These are phyloP conservation scores for Exophiala xenobiotica DNA, from an alignment of 2,329 filamentous ascomycete species.

Conservation along the genomic window DNA sequence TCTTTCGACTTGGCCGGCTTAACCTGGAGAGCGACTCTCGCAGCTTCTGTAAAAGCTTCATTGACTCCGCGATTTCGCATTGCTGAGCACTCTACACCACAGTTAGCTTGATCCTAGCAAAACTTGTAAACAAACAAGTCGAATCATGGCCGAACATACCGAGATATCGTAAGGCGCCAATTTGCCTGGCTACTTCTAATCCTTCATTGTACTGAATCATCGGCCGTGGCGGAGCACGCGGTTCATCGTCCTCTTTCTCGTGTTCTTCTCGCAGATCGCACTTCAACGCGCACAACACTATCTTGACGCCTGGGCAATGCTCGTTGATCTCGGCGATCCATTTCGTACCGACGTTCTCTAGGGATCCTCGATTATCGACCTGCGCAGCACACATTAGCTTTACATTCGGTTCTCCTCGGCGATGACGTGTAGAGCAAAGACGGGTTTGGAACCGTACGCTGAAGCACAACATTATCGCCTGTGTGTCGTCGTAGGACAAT, in stretches of 20 bases:
- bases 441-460: slow-evolving; percentile 53
- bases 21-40: slow-evolving; percentile 75
- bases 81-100: slow-evolving; percentile 80
- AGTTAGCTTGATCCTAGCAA: not conserved
- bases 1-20: slow-evolving; percentile 41
- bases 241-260: slow-evolving; percentile 63
- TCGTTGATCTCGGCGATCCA: slow-evolving; percentile 98
- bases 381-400: slow-evolving; percentile 32
- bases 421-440: not conserved
- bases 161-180: slow-evolving; percentile 89
- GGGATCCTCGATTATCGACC: slow-evolving; percentile 90
- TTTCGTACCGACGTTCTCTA: slow-evolving; percentile 98
- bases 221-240: slow-evolving; percentile 39
- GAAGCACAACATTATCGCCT: slow-evolving; percentile 98
- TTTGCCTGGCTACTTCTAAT: slow-evolving; percentile 83
- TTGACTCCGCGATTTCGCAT: slow-evolving; percentile 98
- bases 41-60: slow-evolving; percentile 97
- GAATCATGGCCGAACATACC: slow-evolving; percentile 51
- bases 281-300: slow-evolving; percentile 93
- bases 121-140: not conserved
- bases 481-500: slow-evolving; percentile 95
- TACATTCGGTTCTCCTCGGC: too few species aligned
- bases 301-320: slow-evolving; percentile 92
- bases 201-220: slow-evolving; percentile 86
- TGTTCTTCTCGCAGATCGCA: slow-evolving; percentile 89